Conservation (phyloP, 352 stramenopile genomes). For the Phytopythium delawarense region DNA sequence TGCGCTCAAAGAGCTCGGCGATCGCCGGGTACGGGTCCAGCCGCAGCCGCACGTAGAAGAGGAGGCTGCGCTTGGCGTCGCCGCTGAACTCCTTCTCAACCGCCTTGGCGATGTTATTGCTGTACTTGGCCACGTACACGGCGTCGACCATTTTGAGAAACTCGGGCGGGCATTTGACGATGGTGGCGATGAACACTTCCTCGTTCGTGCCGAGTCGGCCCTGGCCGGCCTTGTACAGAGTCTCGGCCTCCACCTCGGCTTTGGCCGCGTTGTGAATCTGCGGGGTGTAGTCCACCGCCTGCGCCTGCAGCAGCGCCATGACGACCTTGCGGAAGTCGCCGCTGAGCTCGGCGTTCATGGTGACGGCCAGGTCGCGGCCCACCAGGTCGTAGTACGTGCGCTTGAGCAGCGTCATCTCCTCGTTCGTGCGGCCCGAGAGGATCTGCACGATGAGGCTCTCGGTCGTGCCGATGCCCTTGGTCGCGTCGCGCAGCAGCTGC, state of each 20-base stretch:
- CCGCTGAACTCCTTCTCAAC: conserved; percentile 83
- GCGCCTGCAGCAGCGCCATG: conserved; percentile 59
- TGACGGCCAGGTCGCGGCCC: conserved; percentile 64
- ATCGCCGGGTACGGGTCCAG: conserved; percentile 66
- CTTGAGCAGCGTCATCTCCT: conserved; percentile 80
- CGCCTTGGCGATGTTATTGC: conserved; percentile 72
- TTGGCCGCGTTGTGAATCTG: conserved; percentile 59
- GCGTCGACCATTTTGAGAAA: conserved; percentile 65
- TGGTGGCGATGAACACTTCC: conserved; percentile 56
- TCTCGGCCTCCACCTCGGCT: conserved; percentile 54
- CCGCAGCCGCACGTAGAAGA: conserved; percentile 45
- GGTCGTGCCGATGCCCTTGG: conserved; percentile 67
- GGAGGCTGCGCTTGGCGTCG: conserved; percentile 66
- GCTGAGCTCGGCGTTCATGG: conserved; percentile 60
- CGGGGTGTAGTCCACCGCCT: conserved; percentile 48
- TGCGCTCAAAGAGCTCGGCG: conserved; percentile 67
- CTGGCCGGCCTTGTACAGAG: conserved; percentile 77
- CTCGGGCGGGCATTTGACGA: conserved; percentile 54
- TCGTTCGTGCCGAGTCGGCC: conserved; percentile 72
- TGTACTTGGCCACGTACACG: conserved; percentile 76
- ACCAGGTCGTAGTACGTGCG: conserved; percentile 70
- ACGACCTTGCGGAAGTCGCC: conserved; percentile 75
- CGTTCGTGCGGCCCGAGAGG: conserved; percentile 61
- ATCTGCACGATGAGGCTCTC: conserved; percentile 71
- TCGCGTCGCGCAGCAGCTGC: conserved; percentile 59